A percentile compares a stretch with the other conserved stretches of the same genome.
Conservation (phyloP, 2,329 filamentous ascomycete species). For the Colletotrichum simmondsii region DNA sequence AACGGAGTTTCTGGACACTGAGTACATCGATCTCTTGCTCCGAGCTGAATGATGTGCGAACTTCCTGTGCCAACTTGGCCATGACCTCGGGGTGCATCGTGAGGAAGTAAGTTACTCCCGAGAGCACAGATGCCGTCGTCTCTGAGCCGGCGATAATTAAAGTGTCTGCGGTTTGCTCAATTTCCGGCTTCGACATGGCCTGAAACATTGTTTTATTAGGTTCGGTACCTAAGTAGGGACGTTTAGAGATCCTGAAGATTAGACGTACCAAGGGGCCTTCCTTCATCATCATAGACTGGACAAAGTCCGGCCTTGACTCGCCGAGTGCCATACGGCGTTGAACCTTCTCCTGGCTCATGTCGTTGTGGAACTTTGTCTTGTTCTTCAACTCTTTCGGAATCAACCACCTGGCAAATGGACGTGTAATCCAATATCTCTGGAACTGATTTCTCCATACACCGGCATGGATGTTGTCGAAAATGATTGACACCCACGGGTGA, state of each 20-base stretch:
- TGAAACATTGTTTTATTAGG: not conserved
- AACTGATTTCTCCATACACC: conserved; percentile 11
- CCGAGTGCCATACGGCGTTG: conserved; percentile 31
- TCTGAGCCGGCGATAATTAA: conserved; percentile 53
- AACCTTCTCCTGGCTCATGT: conserved; percentile 12
- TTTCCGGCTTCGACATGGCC: conserved; percentile 16
- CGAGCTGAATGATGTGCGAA: conserved; percentile 48
- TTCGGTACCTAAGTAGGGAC: no score
- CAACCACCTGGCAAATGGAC: conserved; percentile 6
- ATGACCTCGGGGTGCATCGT: conserved; percentile 42
- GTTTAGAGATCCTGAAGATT: no score
- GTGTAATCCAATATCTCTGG: not conserved
- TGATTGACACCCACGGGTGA: conserved; percentile 41
- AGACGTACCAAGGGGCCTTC: conserved; percentile 31
- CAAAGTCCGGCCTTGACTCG: conserved; percentile 35
- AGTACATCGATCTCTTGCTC: conserved; percentile 51
- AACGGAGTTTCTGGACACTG: conserved; percentile 44
- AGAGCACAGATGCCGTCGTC: conserved; percentile 56
- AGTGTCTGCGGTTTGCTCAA: conserved; percentile 29
- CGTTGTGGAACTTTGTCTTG: conserved; percentile 12
- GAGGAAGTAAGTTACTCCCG: conserved; percentile 53
- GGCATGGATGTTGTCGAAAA: conserved; percentile 36
- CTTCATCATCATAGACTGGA: conserved; percentile 35
- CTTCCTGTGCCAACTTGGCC: conserved; percentile 50
- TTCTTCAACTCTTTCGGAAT: conserved; percentile 9